Conservation (phyloP, 495 filamentous ascomycete genomes). For the Lophiostoma macrostomum region DNA sequence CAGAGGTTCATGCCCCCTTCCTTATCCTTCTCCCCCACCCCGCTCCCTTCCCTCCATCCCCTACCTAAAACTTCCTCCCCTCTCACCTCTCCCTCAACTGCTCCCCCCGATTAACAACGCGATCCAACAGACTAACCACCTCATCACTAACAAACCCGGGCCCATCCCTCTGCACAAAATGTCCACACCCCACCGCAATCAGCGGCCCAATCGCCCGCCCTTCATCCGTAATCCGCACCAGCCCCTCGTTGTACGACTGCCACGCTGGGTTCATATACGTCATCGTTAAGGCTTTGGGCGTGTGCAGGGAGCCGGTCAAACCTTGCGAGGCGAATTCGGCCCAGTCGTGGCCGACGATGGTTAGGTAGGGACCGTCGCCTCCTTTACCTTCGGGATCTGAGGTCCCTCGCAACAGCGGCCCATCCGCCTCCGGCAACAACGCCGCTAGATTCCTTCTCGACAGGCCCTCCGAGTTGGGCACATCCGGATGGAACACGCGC, state of each 20-base stretch:
- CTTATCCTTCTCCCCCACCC: not conserved
- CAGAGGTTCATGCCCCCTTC: too few relatives aligned
- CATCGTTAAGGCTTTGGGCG: constrained; percentile 47
- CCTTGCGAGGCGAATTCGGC: constrained; percentile 55
- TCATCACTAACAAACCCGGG: constrained; percentile 55
- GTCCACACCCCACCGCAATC: constrained; percentile 54
- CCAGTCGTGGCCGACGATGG: constrained; percentile 61
- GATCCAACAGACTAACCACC: constrained; percentile 35
- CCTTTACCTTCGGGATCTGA: constrained; percentile 47
- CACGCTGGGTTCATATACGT: constrained; percentile 55
- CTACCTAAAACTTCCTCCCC: not conserved
- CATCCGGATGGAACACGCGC: constrained; percentile 51
- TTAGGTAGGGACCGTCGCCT: constrained; percentile 46
- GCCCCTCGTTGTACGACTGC: constrained; percentile 55
- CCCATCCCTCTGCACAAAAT: constrained; percentile 63
- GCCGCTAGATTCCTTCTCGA: constrained; percentile 49
- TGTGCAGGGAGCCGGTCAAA: constrained; percentile 21
- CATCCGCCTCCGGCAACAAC: constrained; percentile 52
- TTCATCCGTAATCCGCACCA: constrained; percentile 47
- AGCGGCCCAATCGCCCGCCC: constrained; percentile 47
- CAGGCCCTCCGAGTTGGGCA: constrained; percentile 55
- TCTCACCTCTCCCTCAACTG: constrained; percentile 18
- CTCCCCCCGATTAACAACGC: constrained; percentile 16
- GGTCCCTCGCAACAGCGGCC: too few relatives aligned
- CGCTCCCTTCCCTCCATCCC: not conserved